phyloP scores from a whole-genome alignment of 345 rosid species.

The Eucalyptus curtisii region DNA sequence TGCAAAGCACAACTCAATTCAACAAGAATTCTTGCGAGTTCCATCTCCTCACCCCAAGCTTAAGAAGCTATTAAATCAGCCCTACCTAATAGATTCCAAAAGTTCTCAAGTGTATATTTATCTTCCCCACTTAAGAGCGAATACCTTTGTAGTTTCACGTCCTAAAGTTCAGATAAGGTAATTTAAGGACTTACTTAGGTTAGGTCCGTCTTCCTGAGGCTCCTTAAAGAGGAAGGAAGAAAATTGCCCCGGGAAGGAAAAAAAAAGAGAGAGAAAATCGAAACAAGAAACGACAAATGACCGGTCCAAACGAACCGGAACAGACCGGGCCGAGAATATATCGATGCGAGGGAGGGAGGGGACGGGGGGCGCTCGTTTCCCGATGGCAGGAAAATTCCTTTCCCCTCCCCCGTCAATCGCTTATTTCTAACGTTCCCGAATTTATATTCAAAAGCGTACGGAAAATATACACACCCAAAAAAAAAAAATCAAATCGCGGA shows the following conservation, averaged over 20 bases:
- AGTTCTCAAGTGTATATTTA: too few relatives aligned
- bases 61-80: too few relatives aligned
- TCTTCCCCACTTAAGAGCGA: accelerated
- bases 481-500: neutral
- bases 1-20: too few relatives aligned
- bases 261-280: neutral
- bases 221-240: neutral
- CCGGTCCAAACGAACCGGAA: neutral
- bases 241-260: neutral
- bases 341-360: neutral
- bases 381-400: neutral
- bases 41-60: too few relatives aligned
- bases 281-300: neutral
- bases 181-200: too few relatives aligned
- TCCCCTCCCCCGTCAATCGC: neutral
- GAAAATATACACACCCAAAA: neutral
- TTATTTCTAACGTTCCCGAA: neutral
- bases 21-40: too few relatives aligned
- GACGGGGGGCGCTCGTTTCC: neutral
- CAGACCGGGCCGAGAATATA: neutral
- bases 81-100: accelerated
- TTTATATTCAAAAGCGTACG: neutral
- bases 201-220: too few relatives aligned
- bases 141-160: too few relatives aligned
- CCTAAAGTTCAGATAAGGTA: too few relatives aligned